Evolutionary conservation across 2,329 filamentous ascomycete species (phyloP).

Genomic region (Lachnellula suecica): DNA sequence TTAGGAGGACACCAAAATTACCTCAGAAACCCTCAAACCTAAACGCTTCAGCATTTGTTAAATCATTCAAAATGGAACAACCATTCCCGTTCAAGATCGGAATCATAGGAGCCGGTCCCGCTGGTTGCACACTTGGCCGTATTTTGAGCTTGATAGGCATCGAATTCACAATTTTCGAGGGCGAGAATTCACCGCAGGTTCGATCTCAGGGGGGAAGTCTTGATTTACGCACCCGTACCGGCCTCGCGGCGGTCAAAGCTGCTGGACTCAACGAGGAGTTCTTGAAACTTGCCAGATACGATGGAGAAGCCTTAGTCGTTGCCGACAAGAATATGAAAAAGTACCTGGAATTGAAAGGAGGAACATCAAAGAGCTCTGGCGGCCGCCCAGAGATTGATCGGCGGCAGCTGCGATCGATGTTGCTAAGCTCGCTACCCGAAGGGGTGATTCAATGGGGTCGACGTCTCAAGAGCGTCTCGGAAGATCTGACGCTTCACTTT

Average conservation of each 20-base stretch:
- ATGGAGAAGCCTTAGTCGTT: conserved; percentile 31
- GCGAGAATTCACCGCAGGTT: conserved; percentile 5
- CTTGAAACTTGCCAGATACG: conserved; percentile 30
- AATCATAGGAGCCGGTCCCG: conserved; percentile 23
- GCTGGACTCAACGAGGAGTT: conserved; percentile 46
- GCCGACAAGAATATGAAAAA: conserved; percentile 39
- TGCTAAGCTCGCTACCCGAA: conserved; percentile 9
- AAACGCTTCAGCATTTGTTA: too few relatives aligned
- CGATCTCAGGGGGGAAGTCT: conserved; percentile 40
- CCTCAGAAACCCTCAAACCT: too few relatives aligned
- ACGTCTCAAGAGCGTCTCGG: conserved; percentile 7
- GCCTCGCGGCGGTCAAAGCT: conserved; percentile 44
- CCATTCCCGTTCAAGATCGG: conserved; percentile 8
- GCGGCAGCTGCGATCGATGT: conserved; percentile 7
- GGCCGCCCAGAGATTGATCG: conserved; percentile 20
- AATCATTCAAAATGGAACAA: neutral
- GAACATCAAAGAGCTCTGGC: conserved; percentile 14
- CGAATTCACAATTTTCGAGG: conserved; percentile 18
- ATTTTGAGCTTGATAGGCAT: conserved; percentile 10
- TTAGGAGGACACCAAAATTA: too few relatives aligned
- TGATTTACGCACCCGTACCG: conserved; percentile 47
- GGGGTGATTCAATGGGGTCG: conserved; percentile 10
- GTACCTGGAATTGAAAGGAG: conserved; percentile 28
- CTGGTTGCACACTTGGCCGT: conserved; percentile 16
- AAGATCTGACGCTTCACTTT: conserved; percentile 11